Evolutionary conservation across 371 early-diverging fungal genomes (phyloP).

Genomic region (Gilbertella persicaria): DNA sequence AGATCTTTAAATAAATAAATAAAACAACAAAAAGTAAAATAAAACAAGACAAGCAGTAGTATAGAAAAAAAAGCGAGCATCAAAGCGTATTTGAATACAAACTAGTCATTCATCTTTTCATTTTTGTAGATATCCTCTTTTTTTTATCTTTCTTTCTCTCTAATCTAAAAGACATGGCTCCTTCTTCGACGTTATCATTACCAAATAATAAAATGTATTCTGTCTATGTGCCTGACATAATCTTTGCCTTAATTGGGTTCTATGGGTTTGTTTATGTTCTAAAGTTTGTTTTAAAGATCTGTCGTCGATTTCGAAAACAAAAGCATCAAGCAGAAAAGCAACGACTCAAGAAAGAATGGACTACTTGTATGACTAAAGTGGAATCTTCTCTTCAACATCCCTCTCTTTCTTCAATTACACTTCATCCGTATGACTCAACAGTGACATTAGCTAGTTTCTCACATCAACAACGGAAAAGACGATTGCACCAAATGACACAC

Average conservation of each 20-base stretch:
- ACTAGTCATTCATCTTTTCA: too few relatives aligned
- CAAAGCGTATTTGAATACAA: too few relatives aligned
- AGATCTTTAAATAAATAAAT: too few relatives aligned
- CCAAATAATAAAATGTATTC: slow-evolving; percentile 9
- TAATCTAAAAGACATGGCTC: too few relatives aligned
- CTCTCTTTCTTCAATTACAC: not conserved
- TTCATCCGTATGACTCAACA: too few relatives aligned
- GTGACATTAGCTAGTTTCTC: not conserved
- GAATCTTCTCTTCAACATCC: not conserved
- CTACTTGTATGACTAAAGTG: not conserved
- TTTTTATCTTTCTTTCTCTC: too few relatives aligned
- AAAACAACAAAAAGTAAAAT: too few relatives aligned
- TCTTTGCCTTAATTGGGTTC: slow-evolving; percentile 1
- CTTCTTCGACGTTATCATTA: too few relatives aligned
- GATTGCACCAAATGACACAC: too few relatives aligned
- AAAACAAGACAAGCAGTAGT: too few relatives aligned
- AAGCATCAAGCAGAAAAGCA: slow-evolving; percentile 12
- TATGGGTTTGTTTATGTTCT: slow-evolving; percentile 3
- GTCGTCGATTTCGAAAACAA: not conserved
- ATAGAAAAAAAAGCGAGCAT: too few relatives aligned
- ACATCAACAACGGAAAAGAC: not conserved
- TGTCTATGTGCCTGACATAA: slow-evolving; percentile 4
- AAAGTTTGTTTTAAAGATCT: not conserved
- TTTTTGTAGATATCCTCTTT: not conserved
- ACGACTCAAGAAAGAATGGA: slow-evolving; percentile 5